Percentiles rank a stretch among this genome's conserved stretches.
These are phyloP conservation scores for Melampsora americana DNA, from an alignment of 1,284 basidiomycete genomes.

Conservation along the genomic window DNA sequence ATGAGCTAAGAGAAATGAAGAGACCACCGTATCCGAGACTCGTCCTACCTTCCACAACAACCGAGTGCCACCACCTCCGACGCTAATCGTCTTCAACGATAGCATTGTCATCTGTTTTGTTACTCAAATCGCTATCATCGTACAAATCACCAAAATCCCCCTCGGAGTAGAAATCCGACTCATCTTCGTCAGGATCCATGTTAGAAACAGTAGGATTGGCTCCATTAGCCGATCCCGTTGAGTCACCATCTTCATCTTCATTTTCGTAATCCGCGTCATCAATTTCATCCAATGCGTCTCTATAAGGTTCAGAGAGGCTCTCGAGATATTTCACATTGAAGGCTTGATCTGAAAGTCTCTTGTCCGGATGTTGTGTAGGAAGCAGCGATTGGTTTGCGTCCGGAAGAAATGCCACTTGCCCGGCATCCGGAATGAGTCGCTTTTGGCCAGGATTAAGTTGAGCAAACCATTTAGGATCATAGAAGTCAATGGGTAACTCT, in stretches of 20 bases:
- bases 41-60: too few species aligned
- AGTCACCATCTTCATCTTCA: neutral
- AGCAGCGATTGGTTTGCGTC: neutral
- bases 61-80: too few species aligned
- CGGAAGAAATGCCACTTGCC: constrained; percentile 22
- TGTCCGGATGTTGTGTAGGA: constrained; percentile 6
- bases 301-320: constrained; percentile 7
- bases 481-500: constrained; percentile 25
- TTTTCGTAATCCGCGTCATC: neutral
- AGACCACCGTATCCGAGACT: too few species aligned
- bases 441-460: neutral
- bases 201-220: too few species aligned
- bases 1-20: too few species aligned
- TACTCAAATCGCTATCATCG: too few species aligned
- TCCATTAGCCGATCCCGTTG: too few species aligned
- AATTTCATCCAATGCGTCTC: neutral
- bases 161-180: too few species aligned
- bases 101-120: too few species aligned
- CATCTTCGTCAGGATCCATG: too few species aligned
- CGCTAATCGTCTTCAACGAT: too few species aligned
- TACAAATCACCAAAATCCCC: too few species aligned
- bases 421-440: neutral
- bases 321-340: constrained; percentile 20
- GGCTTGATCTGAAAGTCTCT: constrained; percentile 1
- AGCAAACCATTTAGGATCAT: constrained; percentile 16